Evolutionary conservation across 345 rosid genomes (phyloP), one percentile per base, ranked within the genome.

Genomic region (Citrus sinensis): DNA sequence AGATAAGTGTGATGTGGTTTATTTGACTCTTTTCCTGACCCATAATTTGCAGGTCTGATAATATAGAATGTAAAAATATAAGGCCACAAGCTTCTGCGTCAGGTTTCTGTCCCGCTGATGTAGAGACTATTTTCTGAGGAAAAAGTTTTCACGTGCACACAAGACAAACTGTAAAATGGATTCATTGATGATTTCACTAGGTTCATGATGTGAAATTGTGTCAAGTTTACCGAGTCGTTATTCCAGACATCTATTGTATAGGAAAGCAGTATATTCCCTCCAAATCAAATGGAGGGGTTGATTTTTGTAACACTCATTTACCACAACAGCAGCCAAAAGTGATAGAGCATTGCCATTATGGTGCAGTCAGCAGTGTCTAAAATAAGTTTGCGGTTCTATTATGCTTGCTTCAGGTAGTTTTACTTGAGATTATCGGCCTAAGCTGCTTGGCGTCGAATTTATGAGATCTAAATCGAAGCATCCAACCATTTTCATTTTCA

Each of bases 31-130:
- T 40, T 37, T 80, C 59, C 30, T 73, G 54, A 63, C 9, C 34
- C 16, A 32, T 40, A 73, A 67, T 68, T 78, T 40, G 66, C 86
- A 84, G 86, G 86, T 70, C 32, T 81, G 80, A 78, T 74, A 70
- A 39, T 64, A 42, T 30, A n/a, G 25, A 51, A 25, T 37, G 30
- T 62, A 56, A 59, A 68, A 58, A 69, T 30, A 60, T 17, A 64
- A 49, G 40, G 63, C 63, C 5, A 25, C 61, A 58, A 30, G 76
- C 71, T 75, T 30, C 67, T 51, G 40, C 54, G 4, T 60, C 63
- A 32, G 58, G 2, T 54, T 49, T 66, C 42, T 4, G 34, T 65
- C 11, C 2, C 20, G 13, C 37, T 39, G 67, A n/a, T 49, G 27
- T 42, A n/a, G 63, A 35, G 75, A 73, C 1, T 72, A 58, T 49